Evolutionary conservation across 352 stramenopile genomes (phyloP), one percentile per base, ranked within the genome.

Genomic region (Globisporangium viniferum): DNA sequence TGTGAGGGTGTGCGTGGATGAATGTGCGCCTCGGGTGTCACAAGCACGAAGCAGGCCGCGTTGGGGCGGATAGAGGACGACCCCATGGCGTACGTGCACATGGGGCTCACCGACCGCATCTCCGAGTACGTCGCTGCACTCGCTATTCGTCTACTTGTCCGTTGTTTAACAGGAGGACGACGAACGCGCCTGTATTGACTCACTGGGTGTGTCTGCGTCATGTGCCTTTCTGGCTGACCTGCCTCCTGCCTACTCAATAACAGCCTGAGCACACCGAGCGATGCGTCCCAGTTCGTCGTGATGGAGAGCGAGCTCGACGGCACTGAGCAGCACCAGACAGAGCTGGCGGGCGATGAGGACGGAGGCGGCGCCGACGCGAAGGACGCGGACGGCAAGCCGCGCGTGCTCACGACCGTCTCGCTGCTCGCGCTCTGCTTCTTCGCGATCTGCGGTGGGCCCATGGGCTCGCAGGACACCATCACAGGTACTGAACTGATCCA

Each of bases 361-460:
- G 31, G 31, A 2, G 56, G 5, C 56, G 31, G 9, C 51, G 5
- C 64, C 5, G 35, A 75, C 62, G 36, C 55, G 14, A 59, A 41
- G 44, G 36, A 27, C 64, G 46, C 64, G 8, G 29, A 49, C 33
- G 48, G 44, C 44, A 49, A 49, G 44, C 44, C 58, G 20, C 74
- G 68, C 36, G 59, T 82, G 33, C 67, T 90, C 62, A 79, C 78
- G 27, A 82, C 69, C 0, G 39, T 73, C 20, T 64, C 67, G 20
- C 66, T 91, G 27, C 67, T 89, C n/a, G 79, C 79, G 33, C 67
- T 90, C 59, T 78, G 73, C 66, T 90, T 86, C 71, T 89, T 89
- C 72, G 59, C 76, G 0, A 75, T 86, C 22, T 77, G 73, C 46
- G 79, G 79, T 35, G 82, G 79, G 0, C 80, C 82, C 0, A 71